Evolutionary conservation across 192 early-diverging fungal species (phyloP).

Genomic region (Chytriomyces sp.): DNA sequence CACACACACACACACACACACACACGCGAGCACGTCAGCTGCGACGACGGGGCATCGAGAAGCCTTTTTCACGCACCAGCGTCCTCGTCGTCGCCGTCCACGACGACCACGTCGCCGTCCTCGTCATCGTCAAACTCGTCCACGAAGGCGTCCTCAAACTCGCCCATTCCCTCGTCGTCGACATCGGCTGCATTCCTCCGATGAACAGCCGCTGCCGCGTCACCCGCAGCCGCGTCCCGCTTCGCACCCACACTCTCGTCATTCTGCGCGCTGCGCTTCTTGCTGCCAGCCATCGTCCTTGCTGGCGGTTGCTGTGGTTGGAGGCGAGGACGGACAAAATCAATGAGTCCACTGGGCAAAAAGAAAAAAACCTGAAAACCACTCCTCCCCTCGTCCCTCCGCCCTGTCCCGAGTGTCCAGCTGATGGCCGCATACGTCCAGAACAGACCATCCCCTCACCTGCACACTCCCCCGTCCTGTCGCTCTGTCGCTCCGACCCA

Average conservation of each 20-base stretch:
- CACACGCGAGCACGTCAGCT: too few species aligned
- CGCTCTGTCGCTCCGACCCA: neutral
- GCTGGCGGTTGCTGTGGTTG: neutral
- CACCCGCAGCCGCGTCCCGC: neutral
- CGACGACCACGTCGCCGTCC: conserved; percentile 20
- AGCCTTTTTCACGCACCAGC: conserved; percentile 1
- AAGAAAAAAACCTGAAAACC: conserved; percentile 10
- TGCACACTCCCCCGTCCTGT: neutral
- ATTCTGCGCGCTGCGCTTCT: conserved; percentile 12
- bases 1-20: neutral
- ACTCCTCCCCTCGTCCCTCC: neutral
- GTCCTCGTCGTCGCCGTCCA: conserved; percentile 19
- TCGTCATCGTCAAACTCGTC: conserved; percentile 32
- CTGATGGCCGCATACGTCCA: too few species aligned
- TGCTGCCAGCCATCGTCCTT: neutral
- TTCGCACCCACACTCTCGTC: neutral
- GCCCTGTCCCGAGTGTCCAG: too few species aligned
- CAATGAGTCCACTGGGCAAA: neutral
- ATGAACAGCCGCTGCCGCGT: neutral
- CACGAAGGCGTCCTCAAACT: conserved; percentile 32
- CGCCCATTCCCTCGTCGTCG: conserved; percentile 33
- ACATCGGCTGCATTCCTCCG: too few species aligned
- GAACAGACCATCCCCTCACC: too few species aligned
- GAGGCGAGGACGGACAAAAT: neutral
- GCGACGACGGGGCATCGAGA: neutral